Evolutionary conservation across 2,329 filamentous ascomycete genomes (phyloP), one percentile per base, ranked within the genome.

Genomic region (Aspergillus novofumigatus): DNA sequence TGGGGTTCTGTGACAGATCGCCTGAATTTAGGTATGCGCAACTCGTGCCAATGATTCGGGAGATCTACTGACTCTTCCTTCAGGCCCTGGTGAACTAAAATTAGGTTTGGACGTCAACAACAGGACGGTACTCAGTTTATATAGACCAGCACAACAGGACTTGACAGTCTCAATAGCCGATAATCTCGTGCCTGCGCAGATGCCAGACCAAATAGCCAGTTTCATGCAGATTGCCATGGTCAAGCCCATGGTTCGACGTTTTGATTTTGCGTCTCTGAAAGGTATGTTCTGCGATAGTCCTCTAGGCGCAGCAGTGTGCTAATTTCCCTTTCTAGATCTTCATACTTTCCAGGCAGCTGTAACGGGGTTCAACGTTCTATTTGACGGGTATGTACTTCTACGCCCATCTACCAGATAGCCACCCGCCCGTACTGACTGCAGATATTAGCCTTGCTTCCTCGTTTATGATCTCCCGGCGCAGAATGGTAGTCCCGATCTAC

Each of bases 401-500:
- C 3, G 20, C 51, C 3, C 38, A 20, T 45, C 17, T 8, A 21
- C 11, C 23, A 7, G 26, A n/a, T 42, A 51, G 45, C 52, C 9
- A 53, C 7, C 45, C 32, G 21, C 49, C 35, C 17, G 20, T 25
- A 32, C 45, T 61, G 52, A 59, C 23, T 55, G 38, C 38, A 20
- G 38, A 49, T 7, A 17, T 26, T 59, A 77, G 86, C 6, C 75
- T 90, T 53, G 91, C 91, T 5, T 80, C 83, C 7, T 86, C 85
- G 0, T 90, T 96, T 72, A 86, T 88, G 57, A 96, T 96, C 62
- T 87, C 92, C 1, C 86, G 92, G 29, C 86, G 90, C 51, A 85
- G 90, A 63, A 94, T 92, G 88, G 90, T 96, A 11, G 91, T 96
- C 17, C 91, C 91, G 0, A 93, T 96, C 63, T 90, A 95, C 77